Evolutionary conservation across 352 stramenopile species (phyloP).

Genomic region (Discostella stelligera): DNA sequence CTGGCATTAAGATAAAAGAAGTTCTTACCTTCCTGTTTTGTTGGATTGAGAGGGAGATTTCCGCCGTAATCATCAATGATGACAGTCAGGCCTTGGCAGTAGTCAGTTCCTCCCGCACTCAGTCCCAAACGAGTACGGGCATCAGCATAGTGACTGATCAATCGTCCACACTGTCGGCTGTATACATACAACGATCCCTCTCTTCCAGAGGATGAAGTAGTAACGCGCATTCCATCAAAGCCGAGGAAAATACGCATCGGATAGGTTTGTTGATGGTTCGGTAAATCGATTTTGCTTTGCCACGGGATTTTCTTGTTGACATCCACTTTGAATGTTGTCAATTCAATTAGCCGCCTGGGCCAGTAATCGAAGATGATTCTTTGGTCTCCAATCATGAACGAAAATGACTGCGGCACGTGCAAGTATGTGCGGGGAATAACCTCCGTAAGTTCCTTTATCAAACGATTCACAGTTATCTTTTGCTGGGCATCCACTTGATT

Average conservation of each 20-base stretch:
- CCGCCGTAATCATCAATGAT: constrained; percentile 61
- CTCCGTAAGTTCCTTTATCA: constrained; percentile 29
- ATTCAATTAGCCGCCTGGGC: constrained; percentile 50
- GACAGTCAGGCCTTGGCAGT: constrained; percentile 54
- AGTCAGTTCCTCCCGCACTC: constrained; percentile 39
- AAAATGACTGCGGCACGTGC: constrained; percentile 49
- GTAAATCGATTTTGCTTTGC: constrained; percentile 14
- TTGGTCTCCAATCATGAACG: constrained; percentile 40
- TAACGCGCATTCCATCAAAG: constrained; percentile 43
- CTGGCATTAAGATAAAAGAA: background rate
- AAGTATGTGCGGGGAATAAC: constrained; percentile 56
- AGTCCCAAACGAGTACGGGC: constrained; percentile 35
- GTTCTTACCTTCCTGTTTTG: constrained; percentile 49
- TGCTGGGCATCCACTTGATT: background rate
- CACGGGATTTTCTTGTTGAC: constrained; percentile 35
- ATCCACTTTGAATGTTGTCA: constrained; percentile 46
- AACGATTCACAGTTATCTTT: constrained; percentile 15
- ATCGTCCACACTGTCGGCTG: constrained; percentile 46
- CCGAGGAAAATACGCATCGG: constrained; percentile 38
- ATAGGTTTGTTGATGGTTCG: constrained; percentile 20
- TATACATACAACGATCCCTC: constrained; percentile 50
- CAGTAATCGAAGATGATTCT: constrained; percentile 45
- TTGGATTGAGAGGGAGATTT: constrained; percentile 56
- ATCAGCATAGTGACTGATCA: constrained; percentile 58
- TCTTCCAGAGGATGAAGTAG: constrained; percentile 10